Base-by-base conservation (phyloP, 257 asterid genomes). In the Handroanthus guayacan region DNA sequence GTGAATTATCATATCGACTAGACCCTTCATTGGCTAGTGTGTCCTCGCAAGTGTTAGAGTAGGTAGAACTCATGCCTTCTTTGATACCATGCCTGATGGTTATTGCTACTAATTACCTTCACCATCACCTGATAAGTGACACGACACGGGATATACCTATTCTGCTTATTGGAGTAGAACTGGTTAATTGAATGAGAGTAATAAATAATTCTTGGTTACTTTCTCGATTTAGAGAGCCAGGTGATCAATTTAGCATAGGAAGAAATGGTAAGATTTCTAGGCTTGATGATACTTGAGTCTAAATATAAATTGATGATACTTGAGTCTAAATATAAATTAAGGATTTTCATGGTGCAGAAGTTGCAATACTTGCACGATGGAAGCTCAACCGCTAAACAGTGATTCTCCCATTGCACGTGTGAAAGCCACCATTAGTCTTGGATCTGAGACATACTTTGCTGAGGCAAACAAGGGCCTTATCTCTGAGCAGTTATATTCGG, bases 401-500 rank as follows among this genome's bases (percentile, higher is more conserved):
- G 75, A 68, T 51, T 17, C 82, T 14, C 36, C 65, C 0, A 2
- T 64, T 43, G 80, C 86, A 38, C 82, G 80, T 10, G 96, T 92
- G 55, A 91, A 84, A 82, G 93, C 88, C 70, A 89, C 92, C 57
- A 70, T 95, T 67, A 86, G 75, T 25, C 99, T 95, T 50, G 99
- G 98, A 74, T 82, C 96, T 5, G 99, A 92, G 89, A 80, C 86
- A 0, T 78, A 86, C 82, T 45, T 74, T 43, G 96, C 87, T 74
- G 71, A 67, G 66, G 84, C 88, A 54, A 86, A 82, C 81, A 69
- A 84, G 11, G 97, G 99, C 67, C 81, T 79, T 63, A 72, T 91
- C 20, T 95, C 99, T 5, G 92, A 92, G 75, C 97, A 95, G 76
- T 56, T 95, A 78, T 69, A 37, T 65, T 84, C 91, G 0, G 87